phyloP scores from a whole-genome alignment of 2,329 filamentous ascomycete species.

The Aquanectria penicillioides region DNA sequence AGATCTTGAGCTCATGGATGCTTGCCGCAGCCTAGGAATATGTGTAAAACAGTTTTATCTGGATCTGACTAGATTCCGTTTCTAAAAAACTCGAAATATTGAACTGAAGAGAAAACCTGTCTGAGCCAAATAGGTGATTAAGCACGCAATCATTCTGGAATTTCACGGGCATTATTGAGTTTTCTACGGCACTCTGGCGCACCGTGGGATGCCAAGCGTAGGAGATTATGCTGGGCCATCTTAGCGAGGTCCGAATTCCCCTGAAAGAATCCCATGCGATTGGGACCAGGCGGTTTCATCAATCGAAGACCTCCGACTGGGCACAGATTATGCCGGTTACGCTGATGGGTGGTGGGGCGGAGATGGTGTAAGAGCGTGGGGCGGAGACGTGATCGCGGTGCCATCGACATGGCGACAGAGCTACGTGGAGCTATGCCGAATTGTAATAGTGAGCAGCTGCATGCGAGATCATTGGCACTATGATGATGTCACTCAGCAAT shows the following conservation, averaged over 20 bases:
- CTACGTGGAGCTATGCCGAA: neutral
- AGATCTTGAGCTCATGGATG: neutral
- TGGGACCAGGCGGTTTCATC: neutral
- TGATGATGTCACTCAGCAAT: slow-evolving; percentile 30
- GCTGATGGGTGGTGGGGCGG: slow-evolving; percentile 21
- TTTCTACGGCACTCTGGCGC: neutral
- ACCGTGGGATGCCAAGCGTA: slow-evolving; percentile 1
- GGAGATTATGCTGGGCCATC: neutral
- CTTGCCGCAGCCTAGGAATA: no score
- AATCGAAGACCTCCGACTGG: slow-evolving; percentile 7
- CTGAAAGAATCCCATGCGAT: neutral
- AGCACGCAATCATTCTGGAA: neutral
- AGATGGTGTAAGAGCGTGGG: slow-evolving; percentile 41
- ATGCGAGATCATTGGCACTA: slow-evolving; percentile 10
- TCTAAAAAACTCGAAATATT: no score
- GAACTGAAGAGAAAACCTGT: no score
- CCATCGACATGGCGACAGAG: slow-evolving; percentile 22
- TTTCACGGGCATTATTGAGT: neutral
- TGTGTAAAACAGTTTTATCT: no score
- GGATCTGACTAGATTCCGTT: no score
- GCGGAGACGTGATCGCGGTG: slow-evolving; percentile 33
- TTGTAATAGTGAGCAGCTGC: slow-evolving; percentile 13
- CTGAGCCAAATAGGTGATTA: no score
- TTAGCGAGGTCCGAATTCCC: neutral
- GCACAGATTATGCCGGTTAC: neutral